Conservation (phyloP, 306 rosid genomes). For the Cicer cuneatum region DNA sequence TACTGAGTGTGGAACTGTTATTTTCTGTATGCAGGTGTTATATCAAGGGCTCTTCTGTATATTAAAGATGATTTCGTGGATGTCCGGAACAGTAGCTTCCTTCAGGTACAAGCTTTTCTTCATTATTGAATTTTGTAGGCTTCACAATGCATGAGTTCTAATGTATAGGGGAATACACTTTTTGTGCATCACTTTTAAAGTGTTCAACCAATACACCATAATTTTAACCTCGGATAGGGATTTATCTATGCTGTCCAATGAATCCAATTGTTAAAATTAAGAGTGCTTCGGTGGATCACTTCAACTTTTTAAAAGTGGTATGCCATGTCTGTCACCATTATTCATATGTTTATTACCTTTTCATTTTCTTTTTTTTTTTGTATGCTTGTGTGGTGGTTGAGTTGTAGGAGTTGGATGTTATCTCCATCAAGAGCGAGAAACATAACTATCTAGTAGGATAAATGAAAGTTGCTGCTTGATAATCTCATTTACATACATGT, state of each 20-base stretch:
- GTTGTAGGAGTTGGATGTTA: neutral
- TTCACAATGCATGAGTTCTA: neutral
- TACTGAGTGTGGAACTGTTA: conserved; percentile 17
- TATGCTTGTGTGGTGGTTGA: neutral
- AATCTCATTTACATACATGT: conserved; percentile 11
- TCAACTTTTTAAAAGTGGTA: neutral
- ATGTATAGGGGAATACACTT: neutral
- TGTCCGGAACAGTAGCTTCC: conserved; percentile 49
- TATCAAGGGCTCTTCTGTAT: conserved; percentile 51
- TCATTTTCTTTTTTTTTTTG: neutral
- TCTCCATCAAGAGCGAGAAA: neutral
- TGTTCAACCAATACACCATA: neutral
- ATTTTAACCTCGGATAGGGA: neutral
- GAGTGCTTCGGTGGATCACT: neutral
- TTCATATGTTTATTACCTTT: conserved; percentile 7
- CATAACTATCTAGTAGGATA: conserved; percentile 3
- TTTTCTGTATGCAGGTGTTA: conserved; percentile 48
- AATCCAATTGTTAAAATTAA: neutral
- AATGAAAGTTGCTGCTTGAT: neutral
- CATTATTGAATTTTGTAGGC: conserved; percentile 16
- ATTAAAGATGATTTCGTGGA: conserved; percentile 50
- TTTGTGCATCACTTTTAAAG: neutral
- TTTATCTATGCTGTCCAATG: neutral
- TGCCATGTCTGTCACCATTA: neutral
- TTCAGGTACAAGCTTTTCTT: conserved; percentile 44